A percentile compares a stretch with the other conserved stretches of the same genome.
Evolutionary conservation across 176 grass and related monocot genomes (phyloP).

Genomic region (Sorghum bicolor): DNA sequence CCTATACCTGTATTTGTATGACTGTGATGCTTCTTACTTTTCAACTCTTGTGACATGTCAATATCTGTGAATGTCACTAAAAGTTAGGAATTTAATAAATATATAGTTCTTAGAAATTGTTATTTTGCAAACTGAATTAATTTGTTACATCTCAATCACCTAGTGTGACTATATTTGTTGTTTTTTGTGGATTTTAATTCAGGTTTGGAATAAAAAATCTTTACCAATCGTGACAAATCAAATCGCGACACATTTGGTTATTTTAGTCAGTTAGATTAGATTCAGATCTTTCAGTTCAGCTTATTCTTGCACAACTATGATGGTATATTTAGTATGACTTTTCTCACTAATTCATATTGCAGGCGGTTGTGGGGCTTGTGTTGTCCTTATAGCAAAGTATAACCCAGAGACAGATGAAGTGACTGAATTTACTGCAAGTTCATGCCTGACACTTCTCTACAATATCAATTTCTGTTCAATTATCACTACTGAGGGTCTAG

Average conservation of each 20-base stretch:
- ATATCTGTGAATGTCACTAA: too few species aligned
- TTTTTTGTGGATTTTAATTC: too few species aligned
- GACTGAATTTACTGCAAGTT: slow-evolving; percentile 47
- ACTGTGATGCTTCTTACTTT: too few species aligned
- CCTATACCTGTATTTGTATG: too few species aligned
- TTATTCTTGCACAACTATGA: not conserved
- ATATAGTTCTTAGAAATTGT: too few species aligned
- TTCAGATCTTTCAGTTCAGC: not conserved
- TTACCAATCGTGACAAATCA: too few species aligned
- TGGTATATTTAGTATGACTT: not conserved
- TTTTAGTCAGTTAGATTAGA: not conserved
- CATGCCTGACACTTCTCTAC: slow-evolving; percentile 61
- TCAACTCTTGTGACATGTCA: too few species aligned
- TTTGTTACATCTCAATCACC: too few species aligned
- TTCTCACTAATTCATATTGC: not conserved
- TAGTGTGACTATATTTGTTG: too few species aligned
- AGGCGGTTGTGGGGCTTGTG: slow-evolving; percentile 81
- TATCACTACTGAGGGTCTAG: slow-evolving; percentile 65
- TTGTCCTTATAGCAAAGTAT: slow-evolving; percentile 65
- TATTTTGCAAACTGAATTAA: too few species aligned
- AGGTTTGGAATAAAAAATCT: too few species aligned
- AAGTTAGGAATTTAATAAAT: too few species aligned
- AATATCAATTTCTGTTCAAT: slow-evolving; percentile 58
- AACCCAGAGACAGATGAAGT: slow-evolving; percentile 53
- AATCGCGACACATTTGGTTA: not conserved